Percentiles rank a stretch among this genome's conserved stretches.
phyloP scores from a whole-genome alignment of 2,329 filamentous ascomycete species.

The Cryphonectria japonica region DNA sequence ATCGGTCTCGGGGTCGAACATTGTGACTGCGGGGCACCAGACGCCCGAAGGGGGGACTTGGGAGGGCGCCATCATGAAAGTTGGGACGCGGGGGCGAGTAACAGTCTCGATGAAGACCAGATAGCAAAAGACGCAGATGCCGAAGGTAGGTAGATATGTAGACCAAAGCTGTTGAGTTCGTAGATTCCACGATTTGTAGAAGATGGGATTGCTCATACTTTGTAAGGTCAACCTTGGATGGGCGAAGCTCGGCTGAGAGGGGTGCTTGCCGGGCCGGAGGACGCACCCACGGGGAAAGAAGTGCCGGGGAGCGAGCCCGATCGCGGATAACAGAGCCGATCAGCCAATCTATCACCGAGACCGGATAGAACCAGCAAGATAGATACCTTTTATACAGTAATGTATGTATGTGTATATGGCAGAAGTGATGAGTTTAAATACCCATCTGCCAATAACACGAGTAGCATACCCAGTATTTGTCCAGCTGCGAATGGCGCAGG shows the following conservation, averaged over 20 bases:
- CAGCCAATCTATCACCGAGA: constrained; percentile 15
- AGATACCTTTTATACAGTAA: background rate
- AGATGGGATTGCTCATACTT: background rate
- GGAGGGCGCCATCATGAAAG: constrained; percentile 23
- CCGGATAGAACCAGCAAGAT: background rate
- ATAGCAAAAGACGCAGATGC: background rate
- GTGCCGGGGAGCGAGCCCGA: constrained; percentile 3
- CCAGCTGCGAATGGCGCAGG: background rate
- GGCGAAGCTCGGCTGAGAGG: background rate
- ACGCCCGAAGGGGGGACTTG: constrained; percentile 37
- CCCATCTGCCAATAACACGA: too few relatives aligned
- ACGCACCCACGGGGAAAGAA: constrained; percentile 1
- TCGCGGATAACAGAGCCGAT: constrained; percentile 22
- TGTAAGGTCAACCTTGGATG: background rate
- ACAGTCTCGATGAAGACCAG: background rate
- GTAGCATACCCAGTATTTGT: background rate
- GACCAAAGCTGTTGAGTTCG: background rate
- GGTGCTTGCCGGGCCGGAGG: constrained; percentile 6
- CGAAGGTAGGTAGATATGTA: background rate
- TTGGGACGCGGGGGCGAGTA: background rate
- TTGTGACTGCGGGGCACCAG: constrained; percentile 41
- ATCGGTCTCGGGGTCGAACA: constrained; percentile 39
- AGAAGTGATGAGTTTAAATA: too few relatives aligned
- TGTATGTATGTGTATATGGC: background rate
- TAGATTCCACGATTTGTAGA: background rate